Evolutionary conservation across 805 yeast genomes (phyloP).

Genomic region (Candida bentonensis): DNA sequence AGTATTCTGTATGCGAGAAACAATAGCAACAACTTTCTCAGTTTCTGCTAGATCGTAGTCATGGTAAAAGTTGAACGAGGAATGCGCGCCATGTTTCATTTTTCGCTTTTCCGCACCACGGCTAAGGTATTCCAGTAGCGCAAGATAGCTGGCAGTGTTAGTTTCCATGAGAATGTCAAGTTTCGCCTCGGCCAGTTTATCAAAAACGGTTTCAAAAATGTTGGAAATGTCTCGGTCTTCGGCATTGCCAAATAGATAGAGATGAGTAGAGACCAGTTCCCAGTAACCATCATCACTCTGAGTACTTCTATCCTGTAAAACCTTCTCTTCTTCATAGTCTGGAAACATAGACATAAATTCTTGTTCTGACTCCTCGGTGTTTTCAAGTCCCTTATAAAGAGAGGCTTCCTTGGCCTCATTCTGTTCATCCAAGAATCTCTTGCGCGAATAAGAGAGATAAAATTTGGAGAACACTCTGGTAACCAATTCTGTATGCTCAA

Average conservation of each 20-base stretch:
- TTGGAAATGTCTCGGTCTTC: background rate
- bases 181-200: background rate
- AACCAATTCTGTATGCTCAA: background rate
- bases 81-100: constrained; percentile 6
- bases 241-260: background rate
- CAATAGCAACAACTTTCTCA: constrained; percentile 38
- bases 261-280: background rate
- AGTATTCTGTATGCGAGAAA: constrained; percentile 30
- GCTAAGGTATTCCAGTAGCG: constrained; percentile 8
- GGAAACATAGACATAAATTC: constrained; percentile 79
- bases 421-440: constrained; percentile 54
- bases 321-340: constrained; percentile 56
- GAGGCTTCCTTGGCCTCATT: constrained; percentile 44
- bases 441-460: constrained; percentile 71
- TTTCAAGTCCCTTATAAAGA: constrained; percentile 51
- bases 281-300: background rate
- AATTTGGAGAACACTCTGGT: constrained; percentile 35
- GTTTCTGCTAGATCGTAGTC: constrained; percentile 50
- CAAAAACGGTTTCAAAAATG: constrained; percentile 2
- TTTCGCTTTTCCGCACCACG: constrained; percentile 5
- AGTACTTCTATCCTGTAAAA: constrained; percentile 5
- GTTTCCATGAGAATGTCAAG: background rate
- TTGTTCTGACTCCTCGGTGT: constrained; percentile 54
- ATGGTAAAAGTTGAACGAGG: constrained; percentile 48
- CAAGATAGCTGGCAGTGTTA: background rate